Evolutionary conservation across 2,329 filamentous ascomycete genomes (phyloP).

Genomic region (Calonectria hongkongensis): DNA sequence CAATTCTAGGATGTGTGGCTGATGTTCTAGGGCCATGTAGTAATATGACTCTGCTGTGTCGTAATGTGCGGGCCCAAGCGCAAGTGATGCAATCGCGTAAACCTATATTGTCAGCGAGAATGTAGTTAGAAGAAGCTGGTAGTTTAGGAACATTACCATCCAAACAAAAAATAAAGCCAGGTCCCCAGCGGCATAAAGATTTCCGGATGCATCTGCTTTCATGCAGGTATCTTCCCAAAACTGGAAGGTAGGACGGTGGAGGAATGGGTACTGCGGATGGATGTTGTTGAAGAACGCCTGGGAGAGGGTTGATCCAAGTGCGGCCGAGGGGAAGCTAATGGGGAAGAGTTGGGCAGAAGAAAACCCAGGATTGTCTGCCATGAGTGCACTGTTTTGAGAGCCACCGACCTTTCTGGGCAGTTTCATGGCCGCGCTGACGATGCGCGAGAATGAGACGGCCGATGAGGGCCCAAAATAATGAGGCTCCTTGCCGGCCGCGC

Average conservation of each 20-base stretch:
- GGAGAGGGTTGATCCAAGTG: constrained; percentile 38
- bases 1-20: constrained; percentile 39
- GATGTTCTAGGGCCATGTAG: constrained; percentile 44
- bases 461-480: constrained; percentile 46
- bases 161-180: constrained; percentile 45
- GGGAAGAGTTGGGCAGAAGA: constrained; percentile 36
- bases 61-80: constrained; percentile 42
- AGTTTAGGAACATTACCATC: constrained; percentile 35
- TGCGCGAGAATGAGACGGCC: constrained; percentile 44
- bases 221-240: constrained; percentile 47
- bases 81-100: constrained; percentile 44
- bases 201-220: constrained; percentile 40
- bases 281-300: constrained; percentile 45
- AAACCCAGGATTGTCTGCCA: constrained; percentile 28
- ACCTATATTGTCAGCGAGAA: constrained; percentile 8
- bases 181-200: constrained; percentile 41
- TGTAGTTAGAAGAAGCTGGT: background rate
- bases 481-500: constrained; percentile 44
- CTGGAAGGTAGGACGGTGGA: constrained; percentile 42
- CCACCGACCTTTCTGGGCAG: constrained; percentile 42
- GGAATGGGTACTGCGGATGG: constrained; percentile 44
- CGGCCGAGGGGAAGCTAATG: constrained; percentile 38
- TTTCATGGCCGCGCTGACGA: constrained; percentile 45
- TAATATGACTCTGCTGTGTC: constrained; percentile 47
- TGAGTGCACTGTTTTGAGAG: constrained; percentile 36